Evolutionary conservation across 2,329 filamentous ascomycete genomes (phyloP).

Genomic region (Neonectria punicea): DNA sequence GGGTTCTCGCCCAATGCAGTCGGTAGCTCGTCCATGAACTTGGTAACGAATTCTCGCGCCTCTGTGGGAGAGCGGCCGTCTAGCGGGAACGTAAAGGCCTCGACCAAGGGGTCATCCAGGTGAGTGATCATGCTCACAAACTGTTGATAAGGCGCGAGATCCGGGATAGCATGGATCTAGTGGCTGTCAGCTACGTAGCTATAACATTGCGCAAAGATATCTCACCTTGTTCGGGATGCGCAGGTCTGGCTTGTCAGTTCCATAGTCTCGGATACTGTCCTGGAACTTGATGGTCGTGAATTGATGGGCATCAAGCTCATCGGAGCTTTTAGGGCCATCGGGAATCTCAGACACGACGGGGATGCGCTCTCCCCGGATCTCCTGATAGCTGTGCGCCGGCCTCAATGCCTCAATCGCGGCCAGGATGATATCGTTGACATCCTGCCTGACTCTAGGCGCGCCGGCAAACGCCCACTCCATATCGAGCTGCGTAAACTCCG

Average conservation of each 20-base stretch:
- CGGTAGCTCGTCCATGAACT: conserved; percentile 75
- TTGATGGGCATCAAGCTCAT: conserved; percentile 43
- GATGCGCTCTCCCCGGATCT: conserved; percentile 57
- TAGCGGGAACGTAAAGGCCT: conserved; percentile 76
- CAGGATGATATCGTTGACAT: conserved; percentile 50
- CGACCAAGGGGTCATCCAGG: conserved; percentile 75
- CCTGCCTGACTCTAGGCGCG: conserved; percentile 51
- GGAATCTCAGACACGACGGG: conserved; percentile 46
- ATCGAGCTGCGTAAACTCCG: conserved; percentile 95
- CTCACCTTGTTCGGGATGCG: conserved; percentile 75
- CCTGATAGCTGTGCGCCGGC: conserved; percentile 68
- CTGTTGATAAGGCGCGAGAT: conserved; percentile 65
- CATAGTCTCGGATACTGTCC: conserved; percentile 78
- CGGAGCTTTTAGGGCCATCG: conserved; percentile 3
- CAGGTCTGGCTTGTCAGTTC: conserved; percentile 92
- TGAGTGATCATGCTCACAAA: conserved; percentile 81
- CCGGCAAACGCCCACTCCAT: conserved; percentile 90
- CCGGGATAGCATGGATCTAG: conserved; percentile 73
- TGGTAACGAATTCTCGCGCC: conserved; percentile 69
- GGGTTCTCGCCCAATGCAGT: conserved; percentile 73
- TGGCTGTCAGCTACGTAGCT: conserved; percentile 23
- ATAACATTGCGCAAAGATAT: not conserved
- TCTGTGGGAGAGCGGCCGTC: conserved; percentile 60
- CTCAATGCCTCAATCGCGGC: conserved; percentile 42
- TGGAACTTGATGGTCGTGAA: conserved; percentile 51